These are phyloP conservation scores for Pichia nanzhaoensis DNA, from an alignment of 805 yeast species.

Conservation along the genomic window DNA sequence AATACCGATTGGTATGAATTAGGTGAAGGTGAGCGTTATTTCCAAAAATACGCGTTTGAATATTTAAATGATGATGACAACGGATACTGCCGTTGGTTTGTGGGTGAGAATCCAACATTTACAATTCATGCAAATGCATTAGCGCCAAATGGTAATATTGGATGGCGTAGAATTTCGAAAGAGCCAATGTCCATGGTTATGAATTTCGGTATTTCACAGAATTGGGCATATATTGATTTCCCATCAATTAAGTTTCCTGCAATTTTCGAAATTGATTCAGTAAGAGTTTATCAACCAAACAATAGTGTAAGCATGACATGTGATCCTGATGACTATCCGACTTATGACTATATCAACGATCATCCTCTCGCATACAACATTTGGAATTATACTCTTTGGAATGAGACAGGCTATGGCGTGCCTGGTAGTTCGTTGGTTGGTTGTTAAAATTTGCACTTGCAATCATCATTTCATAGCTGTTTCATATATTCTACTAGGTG, in stretches of 20 bases:
- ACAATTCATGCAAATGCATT: conserved; percentile 69
- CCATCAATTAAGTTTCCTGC: conserved; percentile 71
- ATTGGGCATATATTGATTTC: conserved; percentile 96
- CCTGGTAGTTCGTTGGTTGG: conserved; percentile 61
- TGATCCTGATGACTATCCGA: conserved; percentile 83
- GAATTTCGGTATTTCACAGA: conserved; percentile 85
- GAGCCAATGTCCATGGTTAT: conserved; percentile 91
- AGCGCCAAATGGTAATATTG: conserved; percentile 87
- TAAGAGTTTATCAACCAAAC: conserved; percentile 84
- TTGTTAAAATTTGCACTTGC: conserved; percentile 22
- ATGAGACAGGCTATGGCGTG: conserved; percentile 57
- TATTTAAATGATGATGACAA: conserved; percentile 59
- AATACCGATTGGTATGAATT: conserved; percentile 77
- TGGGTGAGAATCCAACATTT: conserved; percentile 73
- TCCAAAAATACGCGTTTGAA: conserved; percentile 74
- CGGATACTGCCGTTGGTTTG: conserved; percentile 83
- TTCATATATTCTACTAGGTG: neutral
- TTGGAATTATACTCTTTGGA: conserved; percentile 70
- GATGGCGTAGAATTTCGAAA: conserved; percentile 70
- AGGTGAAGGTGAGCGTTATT: conserved; percentile 44
- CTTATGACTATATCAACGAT: conserved; percentile 67
- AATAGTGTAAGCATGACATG: conserved; percentile 60
- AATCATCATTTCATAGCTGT: too few species aligned
- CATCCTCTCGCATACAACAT: conserved; percentile 68
- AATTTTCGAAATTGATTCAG: conserved; percentile 71